Conservation (phyloP, 2,329 filamentous ascomycete genomes). For the Diaporthe batatas region DNA sequence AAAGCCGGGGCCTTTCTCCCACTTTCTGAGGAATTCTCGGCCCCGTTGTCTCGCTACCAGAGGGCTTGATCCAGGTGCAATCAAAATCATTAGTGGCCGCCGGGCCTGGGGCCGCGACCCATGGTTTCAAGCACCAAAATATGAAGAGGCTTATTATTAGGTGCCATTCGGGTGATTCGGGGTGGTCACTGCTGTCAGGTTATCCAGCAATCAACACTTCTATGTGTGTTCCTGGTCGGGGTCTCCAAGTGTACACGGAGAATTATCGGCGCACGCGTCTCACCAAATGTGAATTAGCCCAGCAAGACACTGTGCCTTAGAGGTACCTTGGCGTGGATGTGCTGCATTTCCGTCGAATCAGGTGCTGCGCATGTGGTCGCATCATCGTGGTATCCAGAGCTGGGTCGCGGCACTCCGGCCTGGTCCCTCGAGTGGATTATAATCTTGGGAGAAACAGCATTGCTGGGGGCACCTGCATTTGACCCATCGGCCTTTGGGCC, state of each 20-base stretch:
- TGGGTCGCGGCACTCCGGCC: conserved; percentile 2
- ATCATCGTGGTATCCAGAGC: background rate
- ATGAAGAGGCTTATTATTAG: background rate
- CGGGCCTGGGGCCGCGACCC: background rate
- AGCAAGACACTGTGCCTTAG: conserved; percentile 8
- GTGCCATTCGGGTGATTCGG: conserved; percentile 1
- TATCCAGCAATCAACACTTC: background rate
- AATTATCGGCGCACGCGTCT: conserved; percentile 1
- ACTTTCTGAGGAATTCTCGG: background rate
- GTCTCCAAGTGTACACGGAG: background rate
- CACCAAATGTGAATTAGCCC: background rate
- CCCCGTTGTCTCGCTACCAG: background rate
- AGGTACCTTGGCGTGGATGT: background rate
- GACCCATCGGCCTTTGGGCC: conserved; percentile 23
- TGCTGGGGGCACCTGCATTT: conserved; percentile 19
- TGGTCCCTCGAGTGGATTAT: conserved; percentile 20
- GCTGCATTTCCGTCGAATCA: conserved; percentile 21
- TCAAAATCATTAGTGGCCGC: background rate
- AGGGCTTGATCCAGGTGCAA: background rate
- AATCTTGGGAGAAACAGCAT: conserved; percentile 8
- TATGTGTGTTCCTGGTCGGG: background rate
- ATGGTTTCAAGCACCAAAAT: background rate
- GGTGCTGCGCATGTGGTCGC: conserved; percentile 14
- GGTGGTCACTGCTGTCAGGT: background rate
- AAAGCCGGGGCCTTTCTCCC: background rate